Conservation (phyloP, 2,329 filamentous ascomycete species). For the Xylariaceae sp. region DNA sequence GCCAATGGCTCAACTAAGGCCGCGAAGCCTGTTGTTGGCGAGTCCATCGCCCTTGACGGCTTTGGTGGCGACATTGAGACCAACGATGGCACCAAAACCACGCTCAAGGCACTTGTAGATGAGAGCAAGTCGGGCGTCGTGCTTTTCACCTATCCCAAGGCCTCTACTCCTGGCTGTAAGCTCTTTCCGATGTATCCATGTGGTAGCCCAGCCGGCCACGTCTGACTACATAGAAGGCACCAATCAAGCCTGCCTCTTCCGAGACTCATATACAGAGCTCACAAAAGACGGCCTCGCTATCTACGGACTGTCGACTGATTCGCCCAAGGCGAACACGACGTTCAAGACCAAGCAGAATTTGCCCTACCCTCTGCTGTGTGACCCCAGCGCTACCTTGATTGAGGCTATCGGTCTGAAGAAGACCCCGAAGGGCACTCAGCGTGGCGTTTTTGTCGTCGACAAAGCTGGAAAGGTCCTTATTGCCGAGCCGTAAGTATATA, state of each 20-base stretch:
- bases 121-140: constrained; percentile 83
- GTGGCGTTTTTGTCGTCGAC: constrained; percentile 84
- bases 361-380: constrained; percentile 84
- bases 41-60: constrained; percentile 50
- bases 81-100: constrained; percentile 77
- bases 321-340: constrained; percentile 83
- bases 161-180: constrained; percentile 92
- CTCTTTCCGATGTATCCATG: constrained; percentile 12
- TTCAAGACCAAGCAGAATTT: constrained; percentile 92
- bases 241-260: constrained; percentile 88
- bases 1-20: constrained; percentile 31
- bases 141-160: constrained; percentile 92
- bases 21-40: constrained; percentile 47
- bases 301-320: constrained; percentile 86
- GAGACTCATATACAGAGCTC: constrained; percentile 74
- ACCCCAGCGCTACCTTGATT: constrained; percentile 71
- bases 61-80: constrained; percentile 75
- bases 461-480: constrained; percentile 78
- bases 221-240: constrained; percentile 61
- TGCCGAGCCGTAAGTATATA: constrained; percentile 61
- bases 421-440: constrained; percentile 69
- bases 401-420: constrained; percentile 88
- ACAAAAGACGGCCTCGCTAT: constrained; percentile 77
- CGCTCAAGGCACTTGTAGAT: constrained; percentile 74
- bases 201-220: constrained; percentile 2